phyloP scores from a whole-genome alignment of 75 land plant species.

The Pinus taeda region DNA sequence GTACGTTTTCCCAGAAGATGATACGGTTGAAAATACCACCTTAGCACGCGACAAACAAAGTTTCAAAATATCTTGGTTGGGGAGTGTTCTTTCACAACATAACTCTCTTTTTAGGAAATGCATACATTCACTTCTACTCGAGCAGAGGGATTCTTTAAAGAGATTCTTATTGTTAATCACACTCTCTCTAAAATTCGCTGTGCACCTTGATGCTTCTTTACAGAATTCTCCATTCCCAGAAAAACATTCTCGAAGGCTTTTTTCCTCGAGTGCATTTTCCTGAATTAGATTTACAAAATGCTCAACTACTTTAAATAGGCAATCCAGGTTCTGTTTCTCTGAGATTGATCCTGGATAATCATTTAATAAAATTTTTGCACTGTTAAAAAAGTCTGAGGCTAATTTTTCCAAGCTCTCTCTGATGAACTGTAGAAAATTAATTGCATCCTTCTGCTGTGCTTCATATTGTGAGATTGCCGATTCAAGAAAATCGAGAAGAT shows the following conservation, averaged over 20 bases:
- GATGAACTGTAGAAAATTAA: neutral
- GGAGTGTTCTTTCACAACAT: neutral
- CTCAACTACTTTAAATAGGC: neutral
- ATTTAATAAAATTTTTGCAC: slow-evolving; percentile 1
- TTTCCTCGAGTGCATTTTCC: neutral
- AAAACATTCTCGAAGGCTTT: slow-evolving; percentile 2
- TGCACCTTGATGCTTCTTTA: neutral
- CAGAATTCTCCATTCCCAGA: neutral
- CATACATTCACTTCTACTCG: neutral
- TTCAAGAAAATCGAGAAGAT: slow-evolving; percentile 13
- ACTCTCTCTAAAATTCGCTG: neutral
- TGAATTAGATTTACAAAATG: neutral
- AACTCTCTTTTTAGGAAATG: neutral
- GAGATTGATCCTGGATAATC: neutral
- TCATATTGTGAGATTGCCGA: slow-evolving; percentile 2
- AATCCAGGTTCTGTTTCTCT: neutral
- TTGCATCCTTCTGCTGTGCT: neutral
- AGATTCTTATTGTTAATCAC: neutral
- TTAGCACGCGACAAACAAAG: slow-evolving; percentile 17
- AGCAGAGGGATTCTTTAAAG: neutral
- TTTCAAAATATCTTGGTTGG: neutral
- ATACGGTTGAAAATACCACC: slow-evolving; percentile 65
- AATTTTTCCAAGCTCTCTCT: neutral
- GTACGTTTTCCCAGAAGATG: slow-evolving; percentile 36
- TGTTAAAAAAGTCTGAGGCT: neutral